Base-by-base conservation (phyloP, 495 filamentous ascomycete genomes). In the Rusavskia elegans region DNA sequence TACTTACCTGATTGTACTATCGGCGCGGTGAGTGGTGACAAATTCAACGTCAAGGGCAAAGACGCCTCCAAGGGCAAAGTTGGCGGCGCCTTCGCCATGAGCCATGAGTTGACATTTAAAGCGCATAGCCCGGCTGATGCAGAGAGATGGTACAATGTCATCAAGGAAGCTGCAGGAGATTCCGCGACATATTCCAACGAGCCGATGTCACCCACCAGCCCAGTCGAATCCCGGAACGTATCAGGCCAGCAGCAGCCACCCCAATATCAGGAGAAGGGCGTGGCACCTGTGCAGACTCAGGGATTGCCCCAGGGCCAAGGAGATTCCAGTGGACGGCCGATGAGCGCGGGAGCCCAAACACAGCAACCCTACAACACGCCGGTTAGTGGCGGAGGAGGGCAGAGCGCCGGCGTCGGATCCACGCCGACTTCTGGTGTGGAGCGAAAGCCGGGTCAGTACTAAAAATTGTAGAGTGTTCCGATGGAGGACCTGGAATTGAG, bases 1-100 rank as follows among this genome's bases (percentile, higher is more conserved):
- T 98, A 88, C 64, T 79, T 98, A 8, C 92, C 92, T 42, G 93
- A 98, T 62, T 93, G 89, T 60, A 67, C 78, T 23, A 73, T 97
- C 52, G 87, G 89, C 52, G 73, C 74, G 5, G 72, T 87, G 39
- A 77, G 73, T 55, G 89, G 82, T 40, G 73, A 78, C 56, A 95
- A 94, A 64, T 96, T 98, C 79, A 83, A 77, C 59, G 73, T 98
- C 64, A 95, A 95, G 71, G 93, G 92, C 59, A 98, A 97, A 68
- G 87, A 97, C 61, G 76, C 76, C 5, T 76, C 73, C 36, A 74
- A 75, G 61, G 76, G 78, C 54, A 75, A 75, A 56, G 67, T 81
- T 49, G 75, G 77, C 14, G 76, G 73, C 53, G 75, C 72, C 25
- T 69, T 84, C 60, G 71, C 76, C 57, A 76, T 79, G 54, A 77